Evolutionary conservation across 768 basidiomycete genomes (phyloP), one percentile per base, ranked within the genome.

Genomic region (Auriscalpium vulgare): DNA sequence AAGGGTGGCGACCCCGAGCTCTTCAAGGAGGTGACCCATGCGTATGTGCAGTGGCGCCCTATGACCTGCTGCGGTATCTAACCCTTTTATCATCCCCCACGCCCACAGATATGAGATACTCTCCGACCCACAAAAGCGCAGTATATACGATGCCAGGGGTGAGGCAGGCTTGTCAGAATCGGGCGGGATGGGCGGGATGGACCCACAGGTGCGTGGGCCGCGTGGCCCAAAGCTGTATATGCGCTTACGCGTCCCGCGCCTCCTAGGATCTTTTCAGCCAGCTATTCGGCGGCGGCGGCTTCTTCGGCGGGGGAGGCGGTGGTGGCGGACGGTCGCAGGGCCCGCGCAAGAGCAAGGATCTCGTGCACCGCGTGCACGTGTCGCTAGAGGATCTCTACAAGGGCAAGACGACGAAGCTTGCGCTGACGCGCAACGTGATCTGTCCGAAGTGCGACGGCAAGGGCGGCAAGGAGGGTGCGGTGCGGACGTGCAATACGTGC

Each of bases 321-420:
- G 79, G 82, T 19, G 74, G 80, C 56, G 76, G 80, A 21, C 80
- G 74, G 11, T 67, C 69, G 3, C 64, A 78, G 59, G 90, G 88
- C 13, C 85, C 88, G 17, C 89, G 93, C 67, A 94, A 91, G 72
- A 97, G 94, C 57, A 98, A 98, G 71, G 97, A 99, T 72, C 90
- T 99, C 62, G 89, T 98, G 5, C 97, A 99, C 73, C 89, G 95
- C 55, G 91, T 98, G 60, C 81, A 88, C 67, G 94, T 97, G 66
- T 84, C 92, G n/a, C 84, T 99, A 60, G 95, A 98, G 73, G 97
- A 99, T 69, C 83, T 99, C 4, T 98, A 97, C 84, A 94, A 91
- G 71, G 95, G 97, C 72, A 99, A 98, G 74, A 95, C 93, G 4
- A 93, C 95, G 47, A 98, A 98, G 72, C 89, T 99, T 57, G 91